A percentile compares a stretch with the other conserved stretches of the same genome.
phyloP scores from a whole-genome alignment of 129 eudicot genomes.

The Helichrysum umbraculigerum region DNA sequence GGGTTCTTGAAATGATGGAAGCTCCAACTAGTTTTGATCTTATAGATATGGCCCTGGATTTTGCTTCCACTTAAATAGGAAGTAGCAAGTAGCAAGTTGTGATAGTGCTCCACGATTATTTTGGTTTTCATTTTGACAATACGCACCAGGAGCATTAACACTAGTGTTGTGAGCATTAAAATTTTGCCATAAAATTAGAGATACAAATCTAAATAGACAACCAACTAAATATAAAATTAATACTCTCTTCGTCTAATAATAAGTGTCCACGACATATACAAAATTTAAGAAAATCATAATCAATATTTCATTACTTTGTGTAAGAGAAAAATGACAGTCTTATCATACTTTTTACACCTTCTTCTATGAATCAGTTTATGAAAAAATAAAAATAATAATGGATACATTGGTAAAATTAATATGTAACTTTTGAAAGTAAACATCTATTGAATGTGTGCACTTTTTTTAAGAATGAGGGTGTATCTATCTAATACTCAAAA shows the following conservation, averaged over 20 bases:
- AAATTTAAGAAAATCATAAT: too few relatives aligned
- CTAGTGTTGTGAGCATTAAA: conserved; percentile 35
- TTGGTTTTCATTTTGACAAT: conserved; percentile 21
- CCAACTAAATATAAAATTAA: background rate
- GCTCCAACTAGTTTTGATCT: conserved; percentile 29
- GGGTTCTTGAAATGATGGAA: conserved; percentile 32
- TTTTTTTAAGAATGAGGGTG: too few relatives aligned
- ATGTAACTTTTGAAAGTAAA: too few relatives aligned
- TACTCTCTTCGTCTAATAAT: too few relatives aligned
- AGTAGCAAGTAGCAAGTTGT: conserved; percentile 11
- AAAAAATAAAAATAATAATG: too few relatives aligned
- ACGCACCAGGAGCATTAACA: conserved; percentile 27
- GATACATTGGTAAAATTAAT: too few relatives aligned
- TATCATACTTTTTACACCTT: too few relatives aligned
- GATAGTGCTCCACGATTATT: conserved; percentile 31
- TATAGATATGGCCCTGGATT: conserved; percentile 20
- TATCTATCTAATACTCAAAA: background rate
- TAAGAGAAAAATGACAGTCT: too few relatives aligned
- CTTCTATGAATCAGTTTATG: too few relatives aligned
- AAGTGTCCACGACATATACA: too few relatives aligned
- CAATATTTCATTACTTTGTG: too few relatives aligned
- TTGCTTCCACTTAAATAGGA: conserved; percentile 38
- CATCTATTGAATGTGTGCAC: too few relatives aligned
- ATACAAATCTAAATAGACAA: conserved; percentile 3
- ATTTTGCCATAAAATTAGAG: conserved; percentile 2